A percentile compares a stretch with the other conserved stretches of the same genome.
Evolutionary conservation across 345 rosid species (phyloP).

Genomic region (Corchorus capsularis): DNA sequence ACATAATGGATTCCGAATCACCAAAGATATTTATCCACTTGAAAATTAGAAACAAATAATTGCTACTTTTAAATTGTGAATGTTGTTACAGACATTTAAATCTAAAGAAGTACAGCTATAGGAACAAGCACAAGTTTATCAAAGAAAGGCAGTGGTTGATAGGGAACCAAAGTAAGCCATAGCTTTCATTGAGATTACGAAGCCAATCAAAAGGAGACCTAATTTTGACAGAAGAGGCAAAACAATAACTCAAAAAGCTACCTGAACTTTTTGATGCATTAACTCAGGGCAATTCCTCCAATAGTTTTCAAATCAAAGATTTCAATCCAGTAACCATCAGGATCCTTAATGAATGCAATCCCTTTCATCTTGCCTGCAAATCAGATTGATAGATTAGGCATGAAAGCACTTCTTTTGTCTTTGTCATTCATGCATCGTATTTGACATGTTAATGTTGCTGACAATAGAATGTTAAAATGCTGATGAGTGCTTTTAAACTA

Average conservation of each 20-base stretch:
- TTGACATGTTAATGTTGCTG: background rate
- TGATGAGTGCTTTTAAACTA: background rate
- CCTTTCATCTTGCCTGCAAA: constrained; percentile 88
- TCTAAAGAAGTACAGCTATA: background rate
- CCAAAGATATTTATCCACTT: background rate
- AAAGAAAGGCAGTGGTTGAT: background rate
- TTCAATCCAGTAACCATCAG: constrained; percentile 97
- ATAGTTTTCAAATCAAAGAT: constrained; percentile 79
- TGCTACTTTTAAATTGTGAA: background rate
- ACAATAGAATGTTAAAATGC: background rate
- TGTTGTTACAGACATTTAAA: background rate
- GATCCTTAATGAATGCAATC: constrained; percentile 93
- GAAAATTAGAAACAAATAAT: background rate
- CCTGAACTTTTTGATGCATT: constrained; percentile 1
- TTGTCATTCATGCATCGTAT: background rate
- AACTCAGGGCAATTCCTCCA: constrained; percentile 44
- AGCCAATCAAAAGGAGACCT: background rate
- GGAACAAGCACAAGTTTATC: background rate
- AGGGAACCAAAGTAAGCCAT: background rate
- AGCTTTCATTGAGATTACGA: background rate
- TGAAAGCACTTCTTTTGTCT: background rate
- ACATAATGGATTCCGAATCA: too few species aligned
- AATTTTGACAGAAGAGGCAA: background rate
- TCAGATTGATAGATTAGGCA: constrained; percentile 7
- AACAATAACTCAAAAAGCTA: background rate